Conservation (phyloP, 2,329 filamentous ascomycete genomes). For the Colletotrichum sp. region DNA sequence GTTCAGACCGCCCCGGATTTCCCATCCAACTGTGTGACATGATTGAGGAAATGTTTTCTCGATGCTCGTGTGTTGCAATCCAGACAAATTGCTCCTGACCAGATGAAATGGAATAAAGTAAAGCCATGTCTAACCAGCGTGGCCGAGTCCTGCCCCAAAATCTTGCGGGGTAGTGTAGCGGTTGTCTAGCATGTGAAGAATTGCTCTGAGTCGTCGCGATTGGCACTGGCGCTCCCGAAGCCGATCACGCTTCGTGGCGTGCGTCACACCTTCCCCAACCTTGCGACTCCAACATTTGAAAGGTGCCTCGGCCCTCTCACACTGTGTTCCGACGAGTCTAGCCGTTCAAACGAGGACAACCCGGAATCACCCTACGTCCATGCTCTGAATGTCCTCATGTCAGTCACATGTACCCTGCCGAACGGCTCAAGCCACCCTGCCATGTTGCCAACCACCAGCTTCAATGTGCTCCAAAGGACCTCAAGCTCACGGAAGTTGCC, state of each 20-base stretch:
- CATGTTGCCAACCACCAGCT: background rate
- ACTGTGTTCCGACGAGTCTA: background rate
- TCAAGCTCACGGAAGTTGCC: slow-evolving; percentile 11
- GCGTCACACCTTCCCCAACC: slow-evolving; percentile 6
- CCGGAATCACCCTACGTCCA: background rate
- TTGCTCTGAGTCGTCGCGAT: slow-evolving; percentile 10
- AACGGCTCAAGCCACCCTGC: background rate
- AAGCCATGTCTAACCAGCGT: background rate
- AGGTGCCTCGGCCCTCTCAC: slow-evolving; percentile 7
- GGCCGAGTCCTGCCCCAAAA: background rate
- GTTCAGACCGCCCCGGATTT: background rate
- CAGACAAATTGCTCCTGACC: background rate
- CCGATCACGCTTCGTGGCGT: slow-evolving; percentile 7
- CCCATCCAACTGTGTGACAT: background rate
- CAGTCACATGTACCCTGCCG: slow-evolving; percentile 7
- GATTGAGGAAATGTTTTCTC: background rate
- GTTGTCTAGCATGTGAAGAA: slow-evolving; percentile 15
- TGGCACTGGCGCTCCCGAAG: background rate
- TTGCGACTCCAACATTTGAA: background rate
- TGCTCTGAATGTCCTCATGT: background rate
- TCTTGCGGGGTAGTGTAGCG: slow-evolving; percentile 12
- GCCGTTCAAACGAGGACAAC: background rate
- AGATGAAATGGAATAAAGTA: background rate
- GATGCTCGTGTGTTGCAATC: background rate
- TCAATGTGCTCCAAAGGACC: background rate